Evolutionary conservation across 805 yeast species (phyloP), one percentile per base, ranked within the genome.

Genomic region (Yarrowia porcina): DNA sequence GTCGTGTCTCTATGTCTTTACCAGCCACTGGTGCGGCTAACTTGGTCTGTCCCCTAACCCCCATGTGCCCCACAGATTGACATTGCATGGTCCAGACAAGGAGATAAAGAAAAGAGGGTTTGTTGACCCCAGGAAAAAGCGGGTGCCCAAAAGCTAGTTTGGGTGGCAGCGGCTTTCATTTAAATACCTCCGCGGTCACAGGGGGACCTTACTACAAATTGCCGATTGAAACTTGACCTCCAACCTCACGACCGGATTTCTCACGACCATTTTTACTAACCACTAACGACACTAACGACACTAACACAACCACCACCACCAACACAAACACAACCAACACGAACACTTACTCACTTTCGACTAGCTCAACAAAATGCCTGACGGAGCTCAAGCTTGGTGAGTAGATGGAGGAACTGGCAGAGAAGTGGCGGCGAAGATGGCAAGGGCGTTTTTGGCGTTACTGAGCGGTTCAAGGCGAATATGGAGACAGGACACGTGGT

Each of bases 381-480:
- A 74, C 75, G 76, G 76, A 60, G 74, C 77, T 20, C 74, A 72
- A 63, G 75, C 76, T n/a, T 73, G 75, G 74, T 69, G 44, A 36
- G 72, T 44, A n/a, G n/a, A n/a, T n/a, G n/a, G n/a, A n/a, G n/a
- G n/a, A n/a, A n/a, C n/a, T n/a, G n/a, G n/a, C n/a, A n/a, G n/a
- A n/a, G n/a, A n/a, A n/a, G n/a, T n/a, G n/a, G n/a, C n/a, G n/a
- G n/a, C n/a, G n/a, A n/a, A n/a, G n/a, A n/a, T n/a, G n/a, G n/a
- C n/a, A n/a, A n/a, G n/a, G n/a, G n/a, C n/a, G n/a, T n/a, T n/a
- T n/a, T n/a, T n/a, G n/a, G n/a, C n/a, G n/a, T n/a, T n/a, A n/a
- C n/a, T n/a, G n/a, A n/a, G n/a, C n/a, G n/a, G n/a, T n/a, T n/a
- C n/a, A n/a, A n/a, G n/a, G n/a, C n/a, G n/a, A n/a, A n/a, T n/a